Evolutionary conservation across 495 filamentous ascomycete genomes (phyloP), one percentile per base, ranked within the genome.

Genomic region (Viridothelium virens): DNA sequence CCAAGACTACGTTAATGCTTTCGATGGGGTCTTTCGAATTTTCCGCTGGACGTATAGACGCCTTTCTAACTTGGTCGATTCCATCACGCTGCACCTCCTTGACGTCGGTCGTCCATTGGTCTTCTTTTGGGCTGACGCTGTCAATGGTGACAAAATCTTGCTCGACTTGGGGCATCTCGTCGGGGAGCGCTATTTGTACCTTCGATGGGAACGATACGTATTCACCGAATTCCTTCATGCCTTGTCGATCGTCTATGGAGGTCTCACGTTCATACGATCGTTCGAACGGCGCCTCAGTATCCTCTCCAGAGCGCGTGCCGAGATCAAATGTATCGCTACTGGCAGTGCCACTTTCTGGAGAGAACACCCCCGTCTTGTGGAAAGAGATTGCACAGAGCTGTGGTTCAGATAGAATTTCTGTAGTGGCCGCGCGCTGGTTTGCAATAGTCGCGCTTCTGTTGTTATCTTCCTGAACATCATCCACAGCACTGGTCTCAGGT

Each of bases 11-110:
- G n/a, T 36, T 4, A 14, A 14, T 7, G 53, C 6, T 31, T 59
- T 59, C 53, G 36, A 36, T 7, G 6, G 53, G 10, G 18, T 59
- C 53, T 59, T 59, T 36, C 31, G 7, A 31, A 36, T 6, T 7
- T 1, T 59, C 18, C 36, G 18, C 31, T 36, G 6, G 3, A 36
- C 14, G 3, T 3, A 31, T 7, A 14, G 14, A 36, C 36, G 18
- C 3, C 38, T 70, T 56, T 25, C 68, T 63, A 38, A 70, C 10
- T 18, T 63, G 37, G 18, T 68, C 68, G 7, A 37, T 18, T 31
- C 33, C 44, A 10, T 64, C 67, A 41, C 62, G 38, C 25, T 59
- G 47, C 3, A 62, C 47, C 10, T 61, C 63, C 1, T 63, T 11
- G 12, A 2, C 56, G 16, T 63, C 5, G 16, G 25, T 53, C 5